phyloP scores from a whole-genome alignment of 2,329 filamentous ascomycete genomes.

The Metarhizium anisopliae region DNA sequence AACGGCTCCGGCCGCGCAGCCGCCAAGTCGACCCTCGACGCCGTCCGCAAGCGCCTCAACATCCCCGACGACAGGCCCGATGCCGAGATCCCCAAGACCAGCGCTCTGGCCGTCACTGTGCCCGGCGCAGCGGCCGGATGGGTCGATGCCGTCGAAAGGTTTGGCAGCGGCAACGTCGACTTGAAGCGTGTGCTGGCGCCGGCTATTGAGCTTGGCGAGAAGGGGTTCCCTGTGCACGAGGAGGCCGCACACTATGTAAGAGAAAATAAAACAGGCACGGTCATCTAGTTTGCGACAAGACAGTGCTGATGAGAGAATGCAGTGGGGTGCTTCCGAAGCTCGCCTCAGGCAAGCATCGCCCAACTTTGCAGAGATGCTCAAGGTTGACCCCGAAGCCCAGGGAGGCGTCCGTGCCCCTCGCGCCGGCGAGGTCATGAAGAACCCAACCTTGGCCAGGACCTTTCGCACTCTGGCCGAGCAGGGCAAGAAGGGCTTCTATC shows the following conservation, averaged over 20 bases:
- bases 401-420: conserved; percentile 66
- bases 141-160: conserved; percentile 79
- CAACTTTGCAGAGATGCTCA: conserved; percentile 82
- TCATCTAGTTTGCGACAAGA: no score
- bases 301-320: neutral
- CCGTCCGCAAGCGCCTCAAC: conserved; percentile 60
- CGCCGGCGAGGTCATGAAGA: conserved; percentile 83
- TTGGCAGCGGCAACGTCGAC: conserved; percentile 77
- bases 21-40: conserved; percentile 57
- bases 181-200: conserved; percentile 72
- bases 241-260: conserved; percentile 60
- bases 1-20: conserved; percentile 90
- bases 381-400: conserved; percentile 57
- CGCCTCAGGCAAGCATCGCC: conserved; percentile 65
- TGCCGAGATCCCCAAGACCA: conserved; percentile 61
- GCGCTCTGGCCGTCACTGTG: conserved; percentile 74
- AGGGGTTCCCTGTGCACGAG: conserved; percentile 85
- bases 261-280: neutral
- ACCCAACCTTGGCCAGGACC: conserved; percentile 70
- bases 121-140: conserved; percentile 90
- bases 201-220: conserved; percentile 76
- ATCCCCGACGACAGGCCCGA: conserved; percentile 43
- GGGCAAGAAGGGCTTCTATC: conserved; percentile 87
- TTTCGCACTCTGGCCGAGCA: conserved; percentile 71
- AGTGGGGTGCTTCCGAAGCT: conserved; percentile 66